These are phyloP conservation scores for Musa troglodytarum DNA, from an alignment of 176 grass and related monocot genomes.

Conservation along the genomic window DNA sequence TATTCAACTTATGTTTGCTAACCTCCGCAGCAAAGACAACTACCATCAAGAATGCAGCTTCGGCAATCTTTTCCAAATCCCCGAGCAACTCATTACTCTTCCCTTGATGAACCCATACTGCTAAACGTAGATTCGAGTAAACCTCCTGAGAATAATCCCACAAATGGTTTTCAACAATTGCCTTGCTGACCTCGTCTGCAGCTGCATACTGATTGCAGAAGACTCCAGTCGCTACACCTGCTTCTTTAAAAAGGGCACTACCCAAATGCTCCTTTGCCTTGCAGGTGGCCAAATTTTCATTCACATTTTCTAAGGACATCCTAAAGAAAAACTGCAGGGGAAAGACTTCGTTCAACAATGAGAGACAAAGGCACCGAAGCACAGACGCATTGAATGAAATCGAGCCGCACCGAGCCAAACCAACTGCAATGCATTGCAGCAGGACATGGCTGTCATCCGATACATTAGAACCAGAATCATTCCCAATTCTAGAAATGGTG, in stretches of 20 bases:
- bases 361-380: conserved; percentile 37
- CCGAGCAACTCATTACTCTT: conserved; percentile 41
- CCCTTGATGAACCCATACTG: conserved; percentile 34
- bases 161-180: conserved; percentile 41
- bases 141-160: conserved; percentile 56
- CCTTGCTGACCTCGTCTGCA: conserved; percentile 39
- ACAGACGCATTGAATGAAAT: conserved; percentile 39
- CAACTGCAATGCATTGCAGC: conserved; percentile 57
- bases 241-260: conserved; percentile 68
- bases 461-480: background rate
- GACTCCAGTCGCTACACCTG: conserved; percentile 59
- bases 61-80: conserved; percentile 54
- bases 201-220: conserved; percentile 74
- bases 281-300: conserved; percentile 19
- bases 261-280: conserved; percentile 41
- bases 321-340: conserved; percentile 42
- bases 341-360: conserved; percentile 52
- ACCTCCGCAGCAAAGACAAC: conserved; percentile 68
- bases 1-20: conserved; percentile 45
- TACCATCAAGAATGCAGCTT: conserved; percentile 86
- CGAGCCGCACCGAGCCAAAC: conserved; percentile 48
- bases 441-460: conserved; percentile 27
- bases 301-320: conserved; percentile 28
- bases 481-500: conserved; percentile 23
- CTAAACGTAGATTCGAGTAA: conserved; percentile 49